Percentiles rank a stretch among this genome's conserved stretches.
Conservation (phyloP, 164 flowering plant genomes). For the Malania oleifera region DNA sequence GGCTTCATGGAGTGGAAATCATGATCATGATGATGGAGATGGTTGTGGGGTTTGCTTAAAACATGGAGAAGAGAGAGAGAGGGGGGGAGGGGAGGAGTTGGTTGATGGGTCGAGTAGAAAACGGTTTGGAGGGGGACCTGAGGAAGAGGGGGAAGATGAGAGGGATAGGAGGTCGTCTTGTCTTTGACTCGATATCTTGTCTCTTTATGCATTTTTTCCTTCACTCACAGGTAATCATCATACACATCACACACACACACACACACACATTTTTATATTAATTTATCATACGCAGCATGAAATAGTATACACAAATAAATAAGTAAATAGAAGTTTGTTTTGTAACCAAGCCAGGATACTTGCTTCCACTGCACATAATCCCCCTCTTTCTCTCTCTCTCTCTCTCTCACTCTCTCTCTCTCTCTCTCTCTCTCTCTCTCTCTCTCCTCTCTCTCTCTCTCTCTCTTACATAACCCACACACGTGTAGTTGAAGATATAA, state of each 20-base stretch:
- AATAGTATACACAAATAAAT: too few relatives aligned
- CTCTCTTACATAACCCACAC: slow-evolving; percentile 16
- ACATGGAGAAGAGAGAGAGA: slow-evolving; percentile 20
- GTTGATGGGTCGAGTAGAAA: slow-evolving; percentile 6
- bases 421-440: slow-evolving; percentile 13
- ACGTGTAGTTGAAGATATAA: slow-evolving; percentile 36
- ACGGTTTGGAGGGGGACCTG: slow-evolving; percentile 8
- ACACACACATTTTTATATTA: too few relatives aligned
- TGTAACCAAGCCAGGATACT: slow-evolving; percentile 28
- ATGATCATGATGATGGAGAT: slow-evolving; percentile 7
- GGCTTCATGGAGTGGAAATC: slow-evolving; percentile 5
- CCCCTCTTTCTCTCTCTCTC: slow-evolving; percentile 15
- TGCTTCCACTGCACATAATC: slow-evolving; percentile 54
- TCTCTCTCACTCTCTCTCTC: slow-evolving; percentile 13
- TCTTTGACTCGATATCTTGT: slow-evolving; percentile 1
- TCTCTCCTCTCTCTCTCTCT: slow-evolving; percentile 13
- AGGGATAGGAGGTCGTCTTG: slow-evolving; percentile 14
- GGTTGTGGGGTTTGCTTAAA: slow-evolving; percentile 5
- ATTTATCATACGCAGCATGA: slow-evolving; percentile 4
- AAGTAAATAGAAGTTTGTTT: slow-evolving; percentile 19
- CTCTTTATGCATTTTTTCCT: neutral
- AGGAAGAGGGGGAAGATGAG: slow-evolving; percentile 4
- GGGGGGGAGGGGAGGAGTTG: slow-evolving; percentile 4
- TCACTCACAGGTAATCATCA: slow-evolving; percentile 5
- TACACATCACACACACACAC: neutral